Conservation (phyloP, 768 basidiomycete genomes). For the Kwoniella bestiolae region DNA sequence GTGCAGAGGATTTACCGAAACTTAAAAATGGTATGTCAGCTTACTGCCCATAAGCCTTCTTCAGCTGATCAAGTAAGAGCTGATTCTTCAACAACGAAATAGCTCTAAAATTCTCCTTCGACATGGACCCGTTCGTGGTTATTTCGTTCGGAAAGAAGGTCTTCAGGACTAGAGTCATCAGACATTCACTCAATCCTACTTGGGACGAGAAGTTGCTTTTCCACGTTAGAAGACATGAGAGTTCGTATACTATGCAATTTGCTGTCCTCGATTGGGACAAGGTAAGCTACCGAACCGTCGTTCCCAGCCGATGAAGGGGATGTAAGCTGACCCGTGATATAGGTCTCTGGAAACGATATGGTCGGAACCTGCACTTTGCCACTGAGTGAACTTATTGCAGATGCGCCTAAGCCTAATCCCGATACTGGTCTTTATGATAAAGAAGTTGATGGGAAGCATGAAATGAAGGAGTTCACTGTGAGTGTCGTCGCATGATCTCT, state of each 20-base stretch:
- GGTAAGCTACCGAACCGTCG: constrained; percentile 40
- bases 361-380: constrained; percentile 79
- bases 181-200: constrained; percentile 68
- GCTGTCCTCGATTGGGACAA: constrained; percentile 97
- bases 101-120: constrained; percentile 60
- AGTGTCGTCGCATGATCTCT: too few species aligned
- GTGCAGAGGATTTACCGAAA: constrained; percentile 80
- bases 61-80: too few species aligned
- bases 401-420: constrained; percentile 68
- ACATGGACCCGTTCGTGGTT: constrained; percentile 98
- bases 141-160: constrained; percentile 96
- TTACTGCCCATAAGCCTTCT: too few species aligned
- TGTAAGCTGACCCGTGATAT: not conserved
- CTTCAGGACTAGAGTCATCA: constrained; percentile 70
- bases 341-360: constrained; percentile 70
- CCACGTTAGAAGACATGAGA: constrained; percentile 88
- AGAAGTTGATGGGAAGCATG: constrained; percentile 63
- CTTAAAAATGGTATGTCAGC: constrained; percentile 77
- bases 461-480: constrained; percentile 72
- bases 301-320: not conserved
- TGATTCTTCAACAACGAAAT: too few species aligned
- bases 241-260: constrained; percentile 74
- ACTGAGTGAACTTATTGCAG: constrained; percentile 70
- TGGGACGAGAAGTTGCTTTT: constrained; percentile 97
- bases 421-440: constrained; percentile 65